A percentile compares a stretch with the other conserved stretches of the same genome.
These are phyloP conservation scores for Mucor lusitanicus DNA, from an alignment of 371 early-diverging fungal species.

Conservation along the genomic window DNA sequence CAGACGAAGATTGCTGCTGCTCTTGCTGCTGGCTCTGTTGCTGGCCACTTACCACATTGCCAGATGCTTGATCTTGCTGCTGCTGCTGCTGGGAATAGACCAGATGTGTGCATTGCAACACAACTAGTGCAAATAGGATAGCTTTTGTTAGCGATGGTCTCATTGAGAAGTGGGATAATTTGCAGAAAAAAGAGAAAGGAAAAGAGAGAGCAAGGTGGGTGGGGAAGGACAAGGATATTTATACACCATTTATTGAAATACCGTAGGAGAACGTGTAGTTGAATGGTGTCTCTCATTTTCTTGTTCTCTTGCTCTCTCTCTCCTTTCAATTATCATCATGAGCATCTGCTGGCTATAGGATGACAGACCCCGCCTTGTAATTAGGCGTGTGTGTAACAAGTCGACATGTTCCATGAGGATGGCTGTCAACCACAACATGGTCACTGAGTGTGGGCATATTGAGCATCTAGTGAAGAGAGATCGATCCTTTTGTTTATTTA, in stretches of 20 bases:
- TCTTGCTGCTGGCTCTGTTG: not conserved
- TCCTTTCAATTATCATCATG: not conserved
- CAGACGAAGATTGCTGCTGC: not conserved
- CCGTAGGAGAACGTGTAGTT: not conserved
- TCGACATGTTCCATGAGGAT: not conserved
- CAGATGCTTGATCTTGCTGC: not conserved
- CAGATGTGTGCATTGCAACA: conserved; percentile 4
- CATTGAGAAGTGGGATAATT: not conserved
- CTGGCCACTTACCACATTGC: not conserved
- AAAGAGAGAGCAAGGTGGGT: not conserved
- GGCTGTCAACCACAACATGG: not conserved
- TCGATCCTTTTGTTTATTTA: not conserved
- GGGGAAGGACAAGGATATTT: not conserved
- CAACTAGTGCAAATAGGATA: conserved; percentile 1
- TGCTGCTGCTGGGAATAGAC: not conserved
- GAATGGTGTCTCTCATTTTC: not conserved
- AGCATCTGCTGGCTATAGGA: not conserved
- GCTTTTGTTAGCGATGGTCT: conserved; percentile 2
- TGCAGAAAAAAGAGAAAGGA: not conserved
- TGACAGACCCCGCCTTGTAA: not conserved
- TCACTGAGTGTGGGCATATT: no score
- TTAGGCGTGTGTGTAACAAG: not conserved
- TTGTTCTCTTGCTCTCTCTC: not conserved
- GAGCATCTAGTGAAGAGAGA: no score
- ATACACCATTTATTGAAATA: not conserved